Conservation (phyloP, 2,329 filamentous ascomycete species). For the Pezicula radicicola region DNA sequence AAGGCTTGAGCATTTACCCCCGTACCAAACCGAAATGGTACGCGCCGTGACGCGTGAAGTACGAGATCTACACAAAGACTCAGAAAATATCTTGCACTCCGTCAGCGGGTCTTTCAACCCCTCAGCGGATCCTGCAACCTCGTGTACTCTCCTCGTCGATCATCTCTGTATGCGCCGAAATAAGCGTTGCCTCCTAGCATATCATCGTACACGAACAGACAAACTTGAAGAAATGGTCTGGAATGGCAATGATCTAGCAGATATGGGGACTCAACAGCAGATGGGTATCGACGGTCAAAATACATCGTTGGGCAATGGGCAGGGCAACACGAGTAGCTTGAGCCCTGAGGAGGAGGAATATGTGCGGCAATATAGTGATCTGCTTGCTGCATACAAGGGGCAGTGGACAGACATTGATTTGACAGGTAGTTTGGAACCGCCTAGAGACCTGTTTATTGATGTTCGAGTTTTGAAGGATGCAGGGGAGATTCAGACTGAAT, state of each 20-base stretch:
- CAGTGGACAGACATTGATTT: constrained; percentile 98
- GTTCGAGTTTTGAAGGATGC: constrained; percentile 94
- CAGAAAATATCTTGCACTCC: constrained; percentile 72
- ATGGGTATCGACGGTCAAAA: constrained; percentile 28
- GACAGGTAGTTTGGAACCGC: constrained; percentile 89
- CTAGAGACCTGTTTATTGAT: constrained; percentile 94
- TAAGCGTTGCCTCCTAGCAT: constrained; percentile 91
- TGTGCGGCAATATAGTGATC: constrained; percentile 83
- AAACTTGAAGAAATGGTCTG: constrained; percentile 93
- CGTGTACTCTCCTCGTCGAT: constrained; percentile 86
- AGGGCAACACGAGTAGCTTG: constrained; percentile 67
- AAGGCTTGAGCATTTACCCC: constrained; percentile 78
- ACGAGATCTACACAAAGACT: constrained; percentile 86
- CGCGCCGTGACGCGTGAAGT: constrained; percentile 87
- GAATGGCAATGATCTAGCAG: constrained; percentile 81
- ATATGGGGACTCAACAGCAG: constrained; percentile 59
- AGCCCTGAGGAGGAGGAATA: constrained; percentile 98
- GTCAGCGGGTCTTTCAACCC: constrained; percentile 86
- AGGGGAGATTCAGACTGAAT: constrained; percentile 98
- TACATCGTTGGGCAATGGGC: constrained; percentile 36
- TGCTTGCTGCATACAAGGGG: constrained; percentile 94
- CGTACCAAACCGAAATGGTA: constrained; percentile 90
- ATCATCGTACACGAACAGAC: constrained; percentile 85
- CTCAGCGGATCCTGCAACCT: constrained; percentile 77
- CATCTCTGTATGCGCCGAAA: constrained; percentile 94